These are phyloP conservation scores for Candida takata DNA, from an alignment of 805 yeast genomes.

Conservation along the genomic window DNA sequence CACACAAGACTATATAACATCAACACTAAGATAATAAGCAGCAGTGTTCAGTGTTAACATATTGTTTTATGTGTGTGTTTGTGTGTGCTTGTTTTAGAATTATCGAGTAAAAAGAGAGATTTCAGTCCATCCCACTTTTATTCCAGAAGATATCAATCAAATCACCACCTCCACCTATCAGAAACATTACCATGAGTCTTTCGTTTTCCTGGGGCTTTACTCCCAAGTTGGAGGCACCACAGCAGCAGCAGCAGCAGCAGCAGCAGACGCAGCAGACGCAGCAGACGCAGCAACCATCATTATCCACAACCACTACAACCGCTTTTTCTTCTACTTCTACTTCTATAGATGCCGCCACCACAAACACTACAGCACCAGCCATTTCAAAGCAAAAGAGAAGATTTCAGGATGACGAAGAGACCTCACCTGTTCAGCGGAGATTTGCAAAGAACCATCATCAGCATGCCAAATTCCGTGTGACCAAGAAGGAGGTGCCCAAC, in stretches of 20 bases:
- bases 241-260: background rate
- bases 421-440: constrained; percentile 4
- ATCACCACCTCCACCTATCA: too few relatives aligned
- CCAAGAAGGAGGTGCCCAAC: constrained; percentile 1
- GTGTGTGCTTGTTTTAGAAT: too few relatives aligned
- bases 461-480: constrained; percentile 1
- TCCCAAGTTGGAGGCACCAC: constrained; percentile 12
- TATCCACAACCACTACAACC: too few relatives aligned
- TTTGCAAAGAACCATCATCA: background rate
- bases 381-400: constrained; percentile 6
- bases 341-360: too few relatives aligned
- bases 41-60: too few relatives aligned
- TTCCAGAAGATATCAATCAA: too few relatives aligned
- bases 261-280: background rate
- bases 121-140: too few relatives aligned
- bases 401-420: constrained; percentile 2
- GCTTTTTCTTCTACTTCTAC: too few relatives aligned
- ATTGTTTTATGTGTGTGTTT: too few relatives aligned
- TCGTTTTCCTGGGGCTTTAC: constrained; percentile 22
- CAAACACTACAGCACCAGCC: background rate
- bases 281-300: background rate
- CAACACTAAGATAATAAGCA: too few relatives aligned
- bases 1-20: too few relatives aligned
- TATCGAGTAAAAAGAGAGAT: too few relatives aligned
- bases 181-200: constrained; percentile 1